phyloP scores from a whole-genome alignment of 306 rosid genomes.

The Boehmeria nivea region DNA sequence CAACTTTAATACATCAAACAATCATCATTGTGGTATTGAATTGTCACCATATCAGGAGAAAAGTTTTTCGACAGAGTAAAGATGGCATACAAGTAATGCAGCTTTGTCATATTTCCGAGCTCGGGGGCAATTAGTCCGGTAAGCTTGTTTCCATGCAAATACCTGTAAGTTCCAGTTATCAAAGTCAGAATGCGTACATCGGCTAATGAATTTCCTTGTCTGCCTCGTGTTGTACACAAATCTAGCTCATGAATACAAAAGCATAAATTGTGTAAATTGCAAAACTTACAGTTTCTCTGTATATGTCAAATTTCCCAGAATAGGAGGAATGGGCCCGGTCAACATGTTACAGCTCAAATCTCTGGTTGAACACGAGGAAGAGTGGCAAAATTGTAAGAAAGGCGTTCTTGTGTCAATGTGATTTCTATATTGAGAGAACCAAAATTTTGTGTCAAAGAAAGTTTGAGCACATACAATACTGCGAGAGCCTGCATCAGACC shows the following conservation, averaged over 20 bases:
- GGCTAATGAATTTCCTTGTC: background rate
- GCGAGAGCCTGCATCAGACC: constrained; percentile 99
- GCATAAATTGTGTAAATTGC: background rate
- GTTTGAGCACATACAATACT: constrained; percentile 64
- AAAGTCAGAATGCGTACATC: constrained; percentile 8
- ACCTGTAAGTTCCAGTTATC: constrained; percentile 41
- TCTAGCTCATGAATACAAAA: background rate
- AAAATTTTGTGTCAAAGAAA: constrained; percentile 1
- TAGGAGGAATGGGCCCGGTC: constrained; percentile 77
- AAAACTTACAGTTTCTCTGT: constrained; percentile 78
- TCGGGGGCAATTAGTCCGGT: constrained; percentile 79
- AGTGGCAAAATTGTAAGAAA: background rate
- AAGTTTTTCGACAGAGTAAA: background rate
- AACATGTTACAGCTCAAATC: constrained; percentile 85
- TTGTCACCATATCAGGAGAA: no score
- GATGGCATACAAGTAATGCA: constrained; percentile 74
- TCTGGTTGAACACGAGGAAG: constrained; percentile 32
- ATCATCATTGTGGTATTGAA: no score
- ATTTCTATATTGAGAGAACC: background rate
- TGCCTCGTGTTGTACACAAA: background rate
- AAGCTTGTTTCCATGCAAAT: constrained; percentile 90
- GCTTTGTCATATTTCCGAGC: constrained; percentile 95
- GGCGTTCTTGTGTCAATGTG: background rate
- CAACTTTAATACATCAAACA: no score
- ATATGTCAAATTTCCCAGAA: constrained; percentile 78